Evolutionary conservation across 2,329 filamentous ascomycete genomes (phyloP), one percentile per base, ranked within the genome.

Genomic region (Fusarium bactridioides): DNA sequence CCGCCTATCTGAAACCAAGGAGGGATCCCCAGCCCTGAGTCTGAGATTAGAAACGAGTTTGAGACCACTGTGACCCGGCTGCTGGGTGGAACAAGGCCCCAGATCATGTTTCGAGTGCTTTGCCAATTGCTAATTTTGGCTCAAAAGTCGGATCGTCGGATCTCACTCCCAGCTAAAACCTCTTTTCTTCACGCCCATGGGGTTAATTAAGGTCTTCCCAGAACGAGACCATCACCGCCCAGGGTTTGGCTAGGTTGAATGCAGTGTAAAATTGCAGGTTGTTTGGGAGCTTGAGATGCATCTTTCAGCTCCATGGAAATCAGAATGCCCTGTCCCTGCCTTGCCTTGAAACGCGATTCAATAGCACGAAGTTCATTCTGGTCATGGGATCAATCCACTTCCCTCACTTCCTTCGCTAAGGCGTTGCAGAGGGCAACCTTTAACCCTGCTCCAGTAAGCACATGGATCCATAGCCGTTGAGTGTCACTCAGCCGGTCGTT

Each of bases 401-500:
- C 80, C 66, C 82, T 82, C 33, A 88, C 83, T 76, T 89, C 85
- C 71, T 81, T 86, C 43, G 88, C 88, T 41, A 88, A 82, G 18
- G 89, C 89, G 79, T 90, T 89, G 78, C 89, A 97, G 72, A 98
- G 85, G 76, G 97, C 95, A 33, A 98, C 95, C 74, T 87, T 89
- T 43, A 98, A 88, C 5, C 96, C 95, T 3, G 95, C 94, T 3
- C 92, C 91, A 12, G 91, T 92, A 59, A 99, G 86, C 12, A 98
- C 94, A 85, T 98, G 94, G 77, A 98, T 97, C 96, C 96, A 99
- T 74, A 99, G 87, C 75, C 96, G 86, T 84, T 99, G 96, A 23
- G 95, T 97, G 84, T 99, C 96, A 82, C 95, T 98, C 78, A 99
- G 84, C 43, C 94, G 90, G 85, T 99, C 96, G 82, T 97, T 98